Percentiles rank a stretch among this genome's conserved stretches.
phyloP scores from a whole-genome alignment of 2,329 filamentous ascomycete genomes.

The Ceratocystis lukuohia region DNA sequence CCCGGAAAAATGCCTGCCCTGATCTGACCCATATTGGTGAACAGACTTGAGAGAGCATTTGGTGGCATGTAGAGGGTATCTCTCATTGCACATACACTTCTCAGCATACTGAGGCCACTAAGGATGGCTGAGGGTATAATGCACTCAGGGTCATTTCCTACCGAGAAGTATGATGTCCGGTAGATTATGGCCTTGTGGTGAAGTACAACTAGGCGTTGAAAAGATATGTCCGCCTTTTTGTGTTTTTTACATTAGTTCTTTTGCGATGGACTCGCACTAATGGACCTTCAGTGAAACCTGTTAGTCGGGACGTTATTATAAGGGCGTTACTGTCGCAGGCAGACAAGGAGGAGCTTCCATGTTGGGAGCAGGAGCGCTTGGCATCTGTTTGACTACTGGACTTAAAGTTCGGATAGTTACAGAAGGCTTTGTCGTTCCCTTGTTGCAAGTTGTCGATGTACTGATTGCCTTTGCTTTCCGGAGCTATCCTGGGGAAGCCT shows the following conservation, averaged over 20 bases:
- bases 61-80: not conserved
- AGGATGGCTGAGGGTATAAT: not conserved
- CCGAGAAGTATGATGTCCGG: not conserved
- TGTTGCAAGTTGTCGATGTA: slow-evolving; percentile 3
- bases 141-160: not conserved
- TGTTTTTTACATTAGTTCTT: not conserved
- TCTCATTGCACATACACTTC: not conserved
- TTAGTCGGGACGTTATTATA: not conserved
- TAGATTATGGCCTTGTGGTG: not conserved
- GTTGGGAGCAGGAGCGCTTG: not conserved
- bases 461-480: slow-evolving; percentile 2
- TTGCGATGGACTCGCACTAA: not conserved
- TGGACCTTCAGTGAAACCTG: not conserved
- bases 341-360: not conserved
- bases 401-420: not conserved
- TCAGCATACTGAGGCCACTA: not conserved
- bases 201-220: not conserved
- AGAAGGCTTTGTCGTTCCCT: not conserved
- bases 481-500: not conserved
- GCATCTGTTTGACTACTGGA: not conserved
- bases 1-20: not conserved
- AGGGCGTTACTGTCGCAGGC: not conserved
- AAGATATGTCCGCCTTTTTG: not conserved
- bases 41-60: not conserved
- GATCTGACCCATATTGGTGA: not conserved